A percentile compares a stretch with the other conserved stretches of the same genome.
phyloP scores from a whole-genome alignment of 805 yeast genomes.

The Maudiozyma pseudohumilis region DNA sequence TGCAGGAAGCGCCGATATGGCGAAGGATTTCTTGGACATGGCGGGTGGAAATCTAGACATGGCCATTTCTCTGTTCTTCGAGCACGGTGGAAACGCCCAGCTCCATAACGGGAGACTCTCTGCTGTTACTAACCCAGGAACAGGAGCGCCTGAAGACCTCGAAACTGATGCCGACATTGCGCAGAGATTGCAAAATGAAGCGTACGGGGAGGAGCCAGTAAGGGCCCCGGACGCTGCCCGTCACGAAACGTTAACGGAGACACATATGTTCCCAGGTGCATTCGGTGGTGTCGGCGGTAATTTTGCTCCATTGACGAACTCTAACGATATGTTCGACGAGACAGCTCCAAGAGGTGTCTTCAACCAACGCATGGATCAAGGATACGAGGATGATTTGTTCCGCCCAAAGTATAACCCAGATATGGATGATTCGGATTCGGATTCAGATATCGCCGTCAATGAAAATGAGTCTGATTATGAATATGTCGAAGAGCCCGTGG shows the following conservation, averaged over 20 bases:
- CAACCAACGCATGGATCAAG: conserved; percentile 27
- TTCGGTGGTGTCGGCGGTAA: conserved; percentile 34
- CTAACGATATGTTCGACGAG: conserved; percentile 28
- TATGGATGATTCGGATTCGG: conserved; percentile 31
- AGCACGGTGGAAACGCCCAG: conserved; percentile 38
- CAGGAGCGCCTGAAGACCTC: not conserved
- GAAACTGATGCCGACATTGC: conserved; percentile 45
- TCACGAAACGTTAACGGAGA: conserved; percentile 53
- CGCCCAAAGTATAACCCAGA: conserved; percentile 21
- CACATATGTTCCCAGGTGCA: conserved; percentile 28
- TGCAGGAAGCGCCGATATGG: conserved; percentile 53
- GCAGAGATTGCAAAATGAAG: conserved; percentile 51
- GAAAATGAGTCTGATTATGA: conserved; percentile 23
- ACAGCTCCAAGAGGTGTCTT: conserved; percentile 29
- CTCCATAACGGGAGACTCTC: conserved; percentile 4
- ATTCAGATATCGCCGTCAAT: conserved; percentile 29
- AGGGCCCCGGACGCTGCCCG: conserved; percentile 68
- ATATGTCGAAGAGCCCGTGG: conserved; percentile 25
- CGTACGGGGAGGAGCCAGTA: conserved; percentile 43
- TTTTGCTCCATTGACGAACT: conserved; percentile 18
- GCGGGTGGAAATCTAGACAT: conserved; percentile 68
- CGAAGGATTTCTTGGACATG: conserved; percentile 69
- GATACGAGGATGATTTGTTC: conserved; percentile 5
- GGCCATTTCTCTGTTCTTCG: conserved; percentile 79
- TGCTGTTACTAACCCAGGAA: conserved; percentile 4